phyloP scores from a whole-genome alignment of 1,284 basidiomycete species.

The Fomitopsis betulina region DNA sequence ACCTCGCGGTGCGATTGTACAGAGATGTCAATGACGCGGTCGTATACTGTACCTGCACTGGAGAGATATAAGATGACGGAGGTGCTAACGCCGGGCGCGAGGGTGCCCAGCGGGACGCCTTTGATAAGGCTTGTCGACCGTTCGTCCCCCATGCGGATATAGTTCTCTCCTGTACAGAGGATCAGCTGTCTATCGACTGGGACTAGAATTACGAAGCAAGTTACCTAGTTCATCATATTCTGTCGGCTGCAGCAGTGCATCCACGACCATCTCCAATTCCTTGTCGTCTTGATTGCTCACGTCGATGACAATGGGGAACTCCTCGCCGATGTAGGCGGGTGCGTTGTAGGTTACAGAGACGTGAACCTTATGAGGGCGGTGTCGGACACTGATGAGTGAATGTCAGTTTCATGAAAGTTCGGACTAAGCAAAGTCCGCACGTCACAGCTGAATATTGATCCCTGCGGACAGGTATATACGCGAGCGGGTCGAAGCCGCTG shows the following conservation, averaged over 20 bases:
- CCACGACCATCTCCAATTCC: slow-evolving; percentile 62
- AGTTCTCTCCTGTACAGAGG: slow-evolving; percentile 45
- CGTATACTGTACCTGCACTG: slow-evolving; percentile 56
- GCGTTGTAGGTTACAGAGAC: slow-evolving; percentile 52
- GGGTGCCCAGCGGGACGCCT: slow-evolving; percentile 57
- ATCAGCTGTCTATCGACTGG: neutral
- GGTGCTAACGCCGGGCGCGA: slow-evolving; percentile 50
- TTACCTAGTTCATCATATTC: slow-evolving; percentile 72
- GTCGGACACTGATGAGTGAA: slow-evolving; percentile 46
- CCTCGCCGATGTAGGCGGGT: slow-evolving; percentile 76
- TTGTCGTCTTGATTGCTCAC: slow-evolving; percentile 67
- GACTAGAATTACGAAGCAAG: slow-evolving; percentile 18
- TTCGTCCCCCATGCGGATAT: slow-evolving; percentile 55
- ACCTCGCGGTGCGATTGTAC: slow-evolving; percentile 49
- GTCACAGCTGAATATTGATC: slow-evolving; percentile 42
- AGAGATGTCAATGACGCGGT: slow-evolving; percentile 71
- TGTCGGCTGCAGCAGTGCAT: slow-evolving; percentile 74
- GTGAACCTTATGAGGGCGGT: slow-evolving; percentile 55
- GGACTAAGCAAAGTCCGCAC: slow-evolving; percentile 34
- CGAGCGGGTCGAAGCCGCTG: slow-evolving; percentile 42
- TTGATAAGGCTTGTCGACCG: slow-evolving; percentile 69
- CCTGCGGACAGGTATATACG: slow-evolving; percentile 48
- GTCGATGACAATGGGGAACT: slow-evolving; percentile 63
- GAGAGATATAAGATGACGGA: slow-evolving; percentile 57
- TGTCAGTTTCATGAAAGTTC: neutral